Percentiles rank a stretch among this genome's conserved stretches.
Evolutionary conservation across 208 protist genomes (phyloP).

Genomic region (Zelonia costaricensis): DNA sequence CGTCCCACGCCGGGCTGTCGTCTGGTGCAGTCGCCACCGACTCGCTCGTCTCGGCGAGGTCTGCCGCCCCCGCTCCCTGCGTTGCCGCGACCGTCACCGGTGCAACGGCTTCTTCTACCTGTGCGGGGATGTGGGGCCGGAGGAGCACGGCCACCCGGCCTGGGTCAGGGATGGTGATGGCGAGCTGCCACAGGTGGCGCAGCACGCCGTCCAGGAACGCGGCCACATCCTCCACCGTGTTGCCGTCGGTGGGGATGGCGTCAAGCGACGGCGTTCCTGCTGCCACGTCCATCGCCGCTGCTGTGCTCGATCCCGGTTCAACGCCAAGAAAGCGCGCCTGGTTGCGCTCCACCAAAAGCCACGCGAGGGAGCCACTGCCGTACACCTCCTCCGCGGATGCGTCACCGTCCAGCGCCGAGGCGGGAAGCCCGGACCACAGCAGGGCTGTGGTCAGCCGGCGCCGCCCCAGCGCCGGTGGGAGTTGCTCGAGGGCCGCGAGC

Average conservation of each 20-base stretch:
- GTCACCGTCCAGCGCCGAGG: background rate
- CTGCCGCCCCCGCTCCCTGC: too few species aligned
- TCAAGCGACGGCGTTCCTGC: background rate
- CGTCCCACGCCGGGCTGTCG: too few species aligned
- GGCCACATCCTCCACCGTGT: background rate
- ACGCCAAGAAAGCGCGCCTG: slow-evolving; percentile 22
- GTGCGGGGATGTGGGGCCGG: background rate
- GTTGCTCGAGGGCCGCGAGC: slow-evolving; percentile 28
- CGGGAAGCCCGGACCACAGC: slow-evolving; percentile 57
- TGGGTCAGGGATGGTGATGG: slow-evolving; percentile 11
- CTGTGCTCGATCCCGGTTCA: background rate
- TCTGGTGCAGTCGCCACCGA: too few species aligned
- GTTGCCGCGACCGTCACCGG: too few species aligned
- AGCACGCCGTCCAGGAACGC: slow-evolving; percentile 7
- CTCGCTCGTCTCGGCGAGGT: too few species aligned
- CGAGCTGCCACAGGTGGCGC: slow-evolving; percentile 21
- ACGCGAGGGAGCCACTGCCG: slow-evolving; percentile 71
- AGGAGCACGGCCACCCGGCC: slow-evolving; percentile 4
- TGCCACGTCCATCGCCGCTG: background rate
- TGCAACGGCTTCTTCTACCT: too few species aligned
- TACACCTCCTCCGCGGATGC: slow-evolving; percentile 12
- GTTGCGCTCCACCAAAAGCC: slow-evolving; percentile 49
- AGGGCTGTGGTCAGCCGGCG: slow-evolving; percentile 43
- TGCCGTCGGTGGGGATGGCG: background rate
- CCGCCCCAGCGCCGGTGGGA: slow-evolving; percentile 37